Evolutionary conservation across 192 early-diverging fungal species (phyloP).

Genomic region (Podila clonocystis): DNA sequence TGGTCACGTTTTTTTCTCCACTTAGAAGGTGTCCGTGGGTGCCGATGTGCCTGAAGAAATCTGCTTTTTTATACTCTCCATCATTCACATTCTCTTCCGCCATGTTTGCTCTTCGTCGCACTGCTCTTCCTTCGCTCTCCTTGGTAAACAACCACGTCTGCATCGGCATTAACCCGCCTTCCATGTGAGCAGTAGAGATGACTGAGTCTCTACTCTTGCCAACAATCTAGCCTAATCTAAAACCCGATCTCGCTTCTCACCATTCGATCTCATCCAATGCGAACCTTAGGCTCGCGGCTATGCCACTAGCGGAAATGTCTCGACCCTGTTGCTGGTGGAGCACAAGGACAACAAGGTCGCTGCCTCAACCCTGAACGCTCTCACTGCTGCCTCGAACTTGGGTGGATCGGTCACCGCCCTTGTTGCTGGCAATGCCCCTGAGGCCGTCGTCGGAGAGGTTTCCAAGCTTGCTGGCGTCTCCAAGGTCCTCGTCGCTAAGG

Average conservation of each 20-base stretch:
- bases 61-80: not conserved
- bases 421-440: slow-evolving; percentile 84
- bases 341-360: slow-evolving; percentile 80
- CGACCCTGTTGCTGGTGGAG: slow-evolving; percentile 90
- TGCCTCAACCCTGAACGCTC: slow-evolving; percentile 83
- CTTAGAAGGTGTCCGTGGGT: not conserved
- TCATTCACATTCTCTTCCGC: not conserved
- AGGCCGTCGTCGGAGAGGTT: slow-evolving; percentile 68
- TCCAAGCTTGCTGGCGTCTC: slow-evolving; percentile 73
- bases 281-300: slow-evolving; percentile 51
- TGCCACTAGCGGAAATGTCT: slow-evolving; percentile 61
- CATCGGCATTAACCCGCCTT: not conserved
- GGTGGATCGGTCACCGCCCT: slow-evolving; percentile 89
- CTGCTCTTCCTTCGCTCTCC: slow-evolving; percentile 41
- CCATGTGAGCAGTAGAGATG: no score
- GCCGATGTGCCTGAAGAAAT: not conserved
- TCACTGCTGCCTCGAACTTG: slow-evolving; percentile 86
- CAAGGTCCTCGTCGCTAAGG: slow-evolving; percentile 88
- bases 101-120: slow-evolving; percentile 51
- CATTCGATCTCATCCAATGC: not conserved
- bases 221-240: not conserved
- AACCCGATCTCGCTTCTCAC: no score
- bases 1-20: no score
- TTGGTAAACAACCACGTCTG: slow-evolving; percentile 22
- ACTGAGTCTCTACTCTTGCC: not conserved